Percentiles rank a stretch among this genome's conserved stretches.
Conservation (phyloP, 768 basidiomycete genomes). For the Panaeolus papilionaceus region DNA sequence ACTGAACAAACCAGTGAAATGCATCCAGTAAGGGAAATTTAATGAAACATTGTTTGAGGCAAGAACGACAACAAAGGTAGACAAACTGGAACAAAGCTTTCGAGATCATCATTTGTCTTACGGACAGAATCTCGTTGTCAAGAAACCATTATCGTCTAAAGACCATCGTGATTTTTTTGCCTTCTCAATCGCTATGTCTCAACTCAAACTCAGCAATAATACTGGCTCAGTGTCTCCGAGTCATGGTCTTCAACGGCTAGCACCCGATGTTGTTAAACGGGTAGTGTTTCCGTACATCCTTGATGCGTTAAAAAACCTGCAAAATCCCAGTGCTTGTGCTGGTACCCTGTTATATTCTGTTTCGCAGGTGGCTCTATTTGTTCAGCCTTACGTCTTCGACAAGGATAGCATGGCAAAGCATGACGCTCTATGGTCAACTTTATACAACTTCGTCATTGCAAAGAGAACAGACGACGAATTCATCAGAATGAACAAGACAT, state of each 20-base stretch:
- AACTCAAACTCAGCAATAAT: not conserved
- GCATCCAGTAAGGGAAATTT: no score
- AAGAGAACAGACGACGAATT: constrained; percentile 2
- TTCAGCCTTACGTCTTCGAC: not conserved
- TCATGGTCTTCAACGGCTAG: not conserved
- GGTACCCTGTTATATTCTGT: not conserved
- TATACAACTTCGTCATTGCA: not conserved
- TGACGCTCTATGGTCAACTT: not conserved
- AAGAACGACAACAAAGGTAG: no score
- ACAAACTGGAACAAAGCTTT: no score
- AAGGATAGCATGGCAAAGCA: not conserved
- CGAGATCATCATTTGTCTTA: no score
- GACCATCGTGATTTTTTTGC: no score
- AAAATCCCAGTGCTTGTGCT: not conserved
- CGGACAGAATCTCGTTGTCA: no score
- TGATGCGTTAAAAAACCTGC: not conserved
- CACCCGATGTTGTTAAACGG: not conserved
- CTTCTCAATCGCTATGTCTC: not conserved
- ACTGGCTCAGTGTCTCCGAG: not conserved
- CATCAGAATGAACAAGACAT: not conserved
- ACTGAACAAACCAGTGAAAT: no score
- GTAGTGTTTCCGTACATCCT: not conserved
- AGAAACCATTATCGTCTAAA: no score
- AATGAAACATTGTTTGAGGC: no score
- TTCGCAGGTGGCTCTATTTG: not conserved